phyloP scores from a whole-genome alignment of 306 rosid species.

The Ceratonia siliqua region DNA sequence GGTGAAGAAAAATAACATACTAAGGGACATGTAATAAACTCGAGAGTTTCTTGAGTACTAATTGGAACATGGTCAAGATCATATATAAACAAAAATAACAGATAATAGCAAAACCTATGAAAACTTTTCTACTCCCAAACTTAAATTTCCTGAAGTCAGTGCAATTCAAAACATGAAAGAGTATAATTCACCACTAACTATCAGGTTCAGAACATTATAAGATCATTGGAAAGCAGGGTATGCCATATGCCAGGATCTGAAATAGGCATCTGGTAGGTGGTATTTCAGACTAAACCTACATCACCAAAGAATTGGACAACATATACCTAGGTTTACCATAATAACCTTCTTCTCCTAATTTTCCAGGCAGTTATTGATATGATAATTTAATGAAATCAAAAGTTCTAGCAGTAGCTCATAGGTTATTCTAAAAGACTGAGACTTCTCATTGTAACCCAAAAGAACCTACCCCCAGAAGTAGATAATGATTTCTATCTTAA shows the following conservation, averaged over 20 bases:
- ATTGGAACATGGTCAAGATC: not conserved
- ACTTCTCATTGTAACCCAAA: constrained; percentile 23
- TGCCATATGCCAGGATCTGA: not conserved
- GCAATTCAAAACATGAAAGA: constrained; percentile 12
- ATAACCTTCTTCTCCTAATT: constrained; percentile 26
- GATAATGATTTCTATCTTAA: constrained; percentile 24
- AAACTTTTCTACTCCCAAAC: not conserved
- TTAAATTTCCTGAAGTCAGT: constrained; percentile 13
- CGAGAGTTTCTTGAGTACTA: not conserved
- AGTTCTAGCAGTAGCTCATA: constrained; percentile 16
- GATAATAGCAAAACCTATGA: constrained; percentile 13
- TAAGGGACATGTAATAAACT: constrained; percentile 15
- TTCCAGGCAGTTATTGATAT: constrained; percentile 24
- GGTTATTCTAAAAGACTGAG: constrained; percentile 9
- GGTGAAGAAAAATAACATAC: not conserved
- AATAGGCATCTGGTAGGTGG: constrained; percentile 2
- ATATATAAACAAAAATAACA: not conserved
- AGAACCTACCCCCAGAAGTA: constrained; percentile 20
- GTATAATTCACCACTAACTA: constrained; percentile 7
- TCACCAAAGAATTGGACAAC: constrained; percentile 17
- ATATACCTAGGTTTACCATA: constrained; percentile 17
- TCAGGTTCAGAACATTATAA: not conserved
- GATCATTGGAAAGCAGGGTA: constrained; percentile 13
- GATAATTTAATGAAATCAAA: constrained; percentile 17
- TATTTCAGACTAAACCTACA: constrained; percentile 12